Percentiles rank a stretch among this genome's conserved stretches.
These are phyloP conservation scores for Kluyveromyces dobzhanskii DNA, from an alignment of 805 yeast species.

Conservation along the genomic window DNA sequence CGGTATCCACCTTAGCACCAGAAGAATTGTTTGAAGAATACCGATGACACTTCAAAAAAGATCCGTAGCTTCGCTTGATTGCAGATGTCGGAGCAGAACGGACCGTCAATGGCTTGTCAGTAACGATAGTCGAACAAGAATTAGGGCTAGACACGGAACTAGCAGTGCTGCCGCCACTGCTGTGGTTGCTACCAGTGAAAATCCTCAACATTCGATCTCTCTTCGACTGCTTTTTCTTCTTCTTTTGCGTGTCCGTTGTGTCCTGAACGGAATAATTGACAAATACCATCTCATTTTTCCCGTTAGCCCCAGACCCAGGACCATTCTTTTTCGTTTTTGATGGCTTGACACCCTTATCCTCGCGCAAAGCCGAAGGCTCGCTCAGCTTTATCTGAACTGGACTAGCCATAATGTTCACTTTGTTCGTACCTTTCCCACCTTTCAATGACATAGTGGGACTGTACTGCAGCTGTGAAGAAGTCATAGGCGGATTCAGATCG, in stretches of 20 bases:
- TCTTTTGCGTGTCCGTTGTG: conserved; percentile 7
- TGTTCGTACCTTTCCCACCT: conserved; percentile 4
- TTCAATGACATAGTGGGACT: conserved; percentile 4
- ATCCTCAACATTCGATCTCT: conserved; percentile 26
- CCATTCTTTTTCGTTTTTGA: conserved; percentile 11
- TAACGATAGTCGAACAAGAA: no score
- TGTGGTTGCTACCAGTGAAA: conserved; percentile 9
- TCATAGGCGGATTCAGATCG: conserved; percentile 1
- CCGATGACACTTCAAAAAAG: conserved; percentile 17
- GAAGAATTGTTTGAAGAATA: conserved; percentile 4
- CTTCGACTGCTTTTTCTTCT: conserved; percentile 20
- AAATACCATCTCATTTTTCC: conserved; percentile 26
- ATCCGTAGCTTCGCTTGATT: conserved; percentile 16
- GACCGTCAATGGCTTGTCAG: not conserved
- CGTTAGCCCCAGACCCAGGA: not conserved
- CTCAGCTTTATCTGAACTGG: conserved; percentile 25
- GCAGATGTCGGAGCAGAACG: conserved; percentile 8
- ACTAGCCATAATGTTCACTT: conserved; percentile 18
- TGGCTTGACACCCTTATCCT: not conserved
- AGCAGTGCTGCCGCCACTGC: not conserved
- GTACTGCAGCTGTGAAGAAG: conserved; percentile 3
- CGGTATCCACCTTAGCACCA: conserved; percentile 3
- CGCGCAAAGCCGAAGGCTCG: conserved; percentile 11
- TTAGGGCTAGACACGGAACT: not conserved
- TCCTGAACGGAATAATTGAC: conserved; percentile 30